Evolutionary conservation across 257 asterid genomes (phyloP).

Genomic region (Solanum paucissectum): DNA sequence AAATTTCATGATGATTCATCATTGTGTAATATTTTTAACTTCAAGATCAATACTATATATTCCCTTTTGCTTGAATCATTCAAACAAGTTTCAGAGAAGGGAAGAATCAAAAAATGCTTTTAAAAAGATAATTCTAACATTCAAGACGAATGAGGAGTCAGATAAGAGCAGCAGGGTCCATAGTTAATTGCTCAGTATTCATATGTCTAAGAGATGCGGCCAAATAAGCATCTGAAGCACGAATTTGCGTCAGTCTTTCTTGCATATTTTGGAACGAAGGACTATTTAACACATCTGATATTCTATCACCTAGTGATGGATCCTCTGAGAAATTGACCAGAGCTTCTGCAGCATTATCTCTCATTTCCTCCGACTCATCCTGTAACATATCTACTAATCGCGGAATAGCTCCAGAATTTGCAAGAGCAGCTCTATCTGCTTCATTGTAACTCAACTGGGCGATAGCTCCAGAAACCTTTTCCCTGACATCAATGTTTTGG

Average conservation of each 20-base stretch:
- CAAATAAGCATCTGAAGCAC: constrained; percentile 15
- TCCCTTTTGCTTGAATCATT: background rate
- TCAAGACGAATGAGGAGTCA: background rate
- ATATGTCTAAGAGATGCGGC: constrained; percentile 17
- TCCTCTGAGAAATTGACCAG: constrained; percentile 39
- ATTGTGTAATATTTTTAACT: background rate
- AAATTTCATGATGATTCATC: background rate
- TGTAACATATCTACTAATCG: constrained; percentile 22
- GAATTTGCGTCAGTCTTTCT: constrained; percentile 23
- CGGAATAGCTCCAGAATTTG: constrained; percentile 39
- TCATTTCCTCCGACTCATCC: constrained; percentile 30
- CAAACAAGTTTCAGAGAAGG: background rate
- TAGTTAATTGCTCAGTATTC: constrained; percentile 8
- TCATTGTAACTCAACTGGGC: constrained; percentile 40
- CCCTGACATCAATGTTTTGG: constrained; percentile 21
- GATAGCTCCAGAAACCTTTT: constrained; percentile 42
- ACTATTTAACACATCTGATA: constrained; percentile 18
- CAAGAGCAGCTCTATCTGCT: constrained; percentile 30
- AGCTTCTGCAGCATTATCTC: constrained; percentile 49
- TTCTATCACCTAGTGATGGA: constrained; percentile 26
- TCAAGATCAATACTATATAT: background rate
- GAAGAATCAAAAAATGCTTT: background rate
- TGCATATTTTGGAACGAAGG: constrained; percentile 33
- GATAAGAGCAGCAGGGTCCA: constrained; percentile 10
- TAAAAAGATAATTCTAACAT: background rate